phyloP scores from a whole-genome alignment of 345 rosid species.

The Syzygium oleosum region DNA sequence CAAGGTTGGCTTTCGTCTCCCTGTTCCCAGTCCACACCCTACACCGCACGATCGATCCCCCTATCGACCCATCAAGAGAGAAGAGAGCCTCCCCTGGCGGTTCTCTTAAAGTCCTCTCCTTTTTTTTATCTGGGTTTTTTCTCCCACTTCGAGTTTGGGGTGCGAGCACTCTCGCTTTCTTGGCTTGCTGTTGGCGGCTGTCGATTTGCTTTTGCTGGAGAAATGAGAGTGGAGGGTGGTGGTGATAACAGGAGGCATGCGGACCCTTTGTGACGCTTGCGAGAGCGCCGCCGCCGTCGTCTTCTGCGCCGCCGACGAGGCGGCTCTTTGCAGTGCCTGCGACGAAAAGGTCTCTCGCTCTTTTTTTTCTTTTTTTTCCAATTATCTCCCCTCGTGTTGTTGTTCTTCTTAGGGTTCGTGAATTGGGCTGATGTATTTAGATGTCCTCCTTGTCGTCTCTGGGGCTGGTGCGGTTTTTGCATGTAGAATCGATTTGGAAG shows the following conservation, averaged over 20 bases:
- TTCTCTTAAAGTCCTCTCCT: neutral
- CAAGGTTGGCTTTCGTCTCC: neutral
- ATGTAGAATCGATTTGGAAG: neutral
- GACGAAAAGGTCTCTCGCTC: conserved; percentile 48
- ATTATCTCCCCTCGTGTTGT: neutral
- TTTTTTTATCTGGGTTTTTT: neutral
- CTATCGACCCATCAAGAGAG: neutral
- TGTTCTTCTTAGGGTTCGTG: neutral
- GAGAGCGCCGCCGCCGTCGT: conserved; percentile 78
- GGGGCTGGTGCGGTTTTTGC: neutral
- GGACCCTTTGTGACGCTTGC: conserved; percentile 81
- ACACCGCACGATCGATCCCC: neutral
- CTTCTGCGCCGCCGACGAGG: conserved; percentile 90
- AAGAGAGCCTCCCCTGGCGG: neutral
- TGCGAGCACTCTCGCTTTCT: neutral
- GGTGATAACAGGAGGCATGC: conserved; percentile 30
- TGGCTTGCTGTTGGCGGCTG: neutral
- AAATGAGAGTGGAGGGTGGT: conserved; percentile 25
- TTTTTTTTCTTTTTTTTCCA: neutral
- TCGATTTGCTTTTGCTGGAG: conserved; percentile 1
- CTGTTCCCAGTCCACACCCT: neutral
- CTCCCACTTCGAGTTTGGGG: neutral
- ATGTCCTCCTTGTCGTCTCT: neutral
- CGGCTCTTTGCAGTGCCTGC: conserved; percentile 75
- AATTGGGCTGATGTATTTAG: neutral